These are phyloP conservation scores for Acorus calamus DNA, from an alignment of 106 monocot genomes.

Conservation along the genomic window DNA sequence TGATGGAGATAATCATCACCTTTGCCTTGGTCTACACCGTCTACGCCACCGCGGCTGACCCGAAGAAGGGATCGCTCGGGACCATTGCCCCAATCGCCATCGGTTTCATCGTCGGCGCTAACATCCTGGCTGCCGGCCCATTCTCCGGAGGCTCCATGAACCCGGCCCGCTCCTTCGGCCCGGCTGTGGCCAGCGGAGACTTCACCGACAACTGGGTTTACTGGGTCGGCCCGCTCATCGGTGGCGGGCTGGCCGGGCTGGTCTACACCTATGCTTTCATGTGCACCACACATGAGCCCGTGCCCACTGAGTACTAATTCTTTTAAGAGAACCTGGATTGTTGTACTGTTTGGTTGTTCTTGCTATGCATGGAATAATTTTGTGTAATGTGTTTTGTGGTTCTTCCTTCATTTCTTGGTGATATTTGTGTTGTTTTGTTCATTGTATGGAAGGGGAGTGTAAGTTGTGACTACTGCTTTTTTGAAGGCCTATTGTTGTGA, in stretches of 20 bases:
- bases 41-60: conserved; percentile 36
- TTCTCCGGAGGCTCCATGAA: conserved; percentile 28
- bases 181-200: conserved; percentile 19
- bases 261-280: conserved; percentile 15
- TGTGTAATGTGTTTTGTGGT: no score
- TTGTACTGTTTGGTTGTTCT: no score
- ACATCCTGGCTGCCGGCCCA: conserved; percentile 26
- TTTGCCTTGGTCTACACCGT: conserved; percentile 28
- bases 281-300: conserved; percentile 8
- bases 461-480: no score
- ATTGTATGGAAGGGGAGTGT: no score
- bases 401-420: no score
- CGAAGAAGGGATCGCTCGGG: conserved; percentile 29
- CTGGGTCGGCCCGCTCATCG: conserved; percentile 28
- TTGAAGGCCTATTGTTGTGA: no score
- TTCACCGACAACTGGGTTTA: conserved; percentile 20
- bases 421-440: no score
- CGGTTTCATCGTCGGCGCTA: conserved; percentile 22
- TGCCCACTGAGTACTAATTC: conserved; percentile 2
- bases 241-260: conserved; percentile 22
- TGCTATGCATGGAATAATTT: no score
- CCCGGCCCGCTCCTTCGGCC: conserved; percentile 18
- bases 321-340: no score
- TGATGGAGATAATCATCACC: conserved; percentile 46
- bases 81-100: conserved; percentile 19